Percentiles rank a stretch among this genome's conserved stretches.
phyloP scores from a whole-genome alignment of 139 green algal species.

The Picochlorum costavermella region DNA sequence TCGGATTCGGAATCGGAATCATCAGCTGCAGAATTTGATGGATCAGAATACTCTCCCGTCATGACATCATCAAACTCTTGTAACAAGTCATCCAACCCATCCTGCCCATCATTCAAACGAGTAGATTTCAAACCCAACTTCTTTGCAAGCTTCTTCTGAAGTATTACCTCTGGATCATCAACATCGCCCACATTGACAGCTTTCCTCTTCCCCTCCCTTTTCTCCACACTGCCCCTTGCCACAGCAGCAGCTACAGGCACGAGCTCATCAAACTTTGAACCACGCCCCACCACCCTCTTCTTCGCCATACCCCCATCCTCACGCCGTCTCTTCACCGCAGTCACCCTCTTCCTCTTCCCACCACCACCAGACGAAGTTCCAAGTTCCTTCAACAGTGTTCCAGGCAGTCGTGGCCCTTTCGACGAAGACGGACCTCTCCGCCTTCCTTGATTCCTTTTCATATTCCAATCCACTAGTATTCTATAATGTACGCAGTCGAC shows the following conservation, averaged over 20 bases:
- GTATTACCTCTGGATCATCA: conserved; percentile 22
- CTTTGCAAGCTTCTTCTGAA: conserved; percentile 33
- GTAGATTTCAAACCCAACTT: conserved; percentile 42
- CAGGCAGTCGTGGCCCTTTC: not conserved
- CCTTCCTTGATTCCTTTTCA: too few species aligned
- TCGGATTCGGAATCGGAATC: conserved; percentile 3
- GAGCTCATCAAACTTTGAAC: not conserved
- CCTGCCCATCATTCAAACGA: conserved; percentile 21
- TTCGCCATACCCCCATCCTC: not conserved
- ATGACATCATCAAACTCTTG: conserved; percentile 16
- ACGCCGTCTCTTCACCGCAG: not conserved
- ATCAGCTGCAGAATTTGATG: not conserved
- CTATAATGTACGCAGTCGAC: too few species aligned
- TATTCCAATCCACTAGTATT: too few species aligned
- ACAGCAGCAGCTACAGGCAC: not conserved
- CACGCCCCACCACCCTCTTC: not conserved
- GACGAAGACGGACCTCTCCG: too few species aligned
- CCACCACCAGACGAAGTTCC: not conserved
- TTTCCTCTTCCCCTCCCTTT: too few species aligned
- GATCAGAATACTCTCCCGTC: conserved; percentile 1
- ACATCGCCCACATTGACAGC: too few species aligned
- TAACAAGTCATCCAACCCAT: conserved; percentile 40
- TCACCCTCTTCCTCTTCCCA: too few species aligned
- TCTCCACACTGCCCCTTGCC: too few species aligned
- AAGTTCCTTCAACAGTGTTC: not conserved